phyloP scores from a whole-genome alignment of 2,329 filamentous ascomycete species.

The Trichoderma asperellum region DNA sequence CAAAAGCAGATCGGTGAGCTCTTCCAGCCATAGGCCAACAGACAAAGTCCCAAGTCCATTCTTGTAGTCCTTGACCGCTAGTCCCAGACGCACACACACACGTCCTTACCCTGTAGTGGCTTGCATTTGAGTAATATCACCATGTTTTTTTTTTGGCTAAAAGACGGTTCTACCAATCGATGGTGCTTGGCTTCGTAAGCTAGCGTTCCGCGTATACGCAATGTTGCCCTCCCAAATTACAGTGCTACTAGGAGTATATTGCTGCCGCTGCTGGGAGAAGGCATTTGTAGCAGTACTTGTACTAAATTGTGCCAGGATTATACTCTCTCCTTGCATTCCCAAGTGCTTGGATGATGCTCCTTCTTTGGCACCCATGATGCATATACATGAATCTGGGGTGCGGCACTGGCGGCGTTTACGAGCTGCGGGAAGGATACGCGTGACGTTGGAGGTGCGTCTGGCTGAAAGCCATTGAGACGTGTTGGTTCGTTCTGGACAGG shows the following conservation, averaged over 20 bases:
- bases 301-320: not conserved
- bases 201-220: not conserved
- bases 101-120: constrained; percentile 7
- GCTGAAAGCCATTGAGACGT: not conserved
- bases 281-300: not conserved
- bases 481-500: not conserved
- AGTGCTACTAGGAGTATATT: not conserved
- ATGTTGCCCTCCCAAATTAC: not conserved
- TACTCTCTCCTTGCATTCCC: constrained; percentile 16
- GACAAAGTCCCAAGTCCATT: not conserved
- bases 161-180: constrained; percentile 7
- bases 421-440: constrained; percentile 18
- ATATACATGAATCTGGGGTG: constrained; percentile 15
- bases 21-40: constrained; percentile 2
- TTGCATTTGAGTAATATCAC: constrained; percentile 6
- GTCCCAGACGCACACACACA: not conserved
- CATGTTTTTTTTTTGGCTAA: constrained; percentile 19
- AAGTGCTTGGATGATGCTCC: constrained; percentile 18
- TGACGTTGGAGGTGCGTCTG: constrained; percentile 8
- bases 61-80: constrained; percentile 19
- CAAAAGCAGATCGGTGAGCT: constrained; percentile 16
- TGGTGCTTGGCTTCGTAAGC: not conserved
- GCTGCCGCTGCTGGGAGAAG: not conserved
- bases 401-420: constrained; percentile 20
- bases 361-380: not conserved